Base-by-base conservation (phyloP, 2,329 filamentous ascomycete species). In the Botrytis hyacinthi region DNA sequence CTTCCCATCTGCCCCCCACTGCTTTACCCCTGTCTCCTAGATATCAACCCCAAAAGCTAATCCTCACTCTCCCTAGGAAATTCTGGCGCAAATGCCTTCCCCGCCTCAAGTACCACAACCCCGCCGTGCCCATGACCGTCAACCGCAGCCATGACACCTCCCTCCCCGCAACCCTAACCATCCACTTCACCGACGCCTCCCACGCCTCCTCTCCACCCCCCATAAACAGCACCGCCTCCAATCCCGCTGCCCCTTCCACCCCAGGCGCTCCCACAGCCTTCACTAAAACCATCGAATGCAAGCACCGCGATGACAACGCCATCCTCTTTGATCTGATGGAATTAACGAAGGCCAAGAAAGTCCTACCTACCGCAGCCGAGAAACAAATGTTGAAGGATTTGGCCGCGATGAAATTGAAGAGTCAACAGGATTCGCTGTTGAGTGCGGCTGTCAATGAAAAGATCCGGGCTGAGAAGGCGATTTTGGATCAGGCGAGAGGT, bases 31-130 rank as follows among this genome's bases (percentile, higher is more conserved):
- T 37, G 22, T 16, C 51, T 16, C 80, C 82, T 76, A 37, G 57
- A 72, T 65, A 16, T 76, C 51, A 76, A 32, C n/a, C 48, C 42
- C 20, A 35, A 20, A 32, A 32, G 20, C 63, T 68, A 46, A 54
- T 29, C 32, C 26, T 14, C 7, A 5, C n/a, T 12, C 18, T 26
- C 35, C 29, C 14, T 32, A 97, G 95, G 80, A 93, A 93, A 85
- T 98, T 99, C 87, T 97, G 94, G 93, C 90, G 88, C 76, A 86
- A 91, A 75, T 92, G 90, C 81, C 90, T 98, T 66, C 93, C 93
- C 35, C 90, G 93, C 73, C 86, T 99, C 77, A 98, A 99, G 87
- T 99, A 91, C 85, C 92, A 97, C 87, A 99, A 99, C 82, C 96
- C 96, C 0, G 84, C 90, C 20, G 83, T 98, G 63, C 89, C 92